Evolutionary conservation across 306 rosid genomes (phyloP), one percentile per base, ranked within the genome.

Genomic region (Herpetospermum pedunculosum): DNA sequence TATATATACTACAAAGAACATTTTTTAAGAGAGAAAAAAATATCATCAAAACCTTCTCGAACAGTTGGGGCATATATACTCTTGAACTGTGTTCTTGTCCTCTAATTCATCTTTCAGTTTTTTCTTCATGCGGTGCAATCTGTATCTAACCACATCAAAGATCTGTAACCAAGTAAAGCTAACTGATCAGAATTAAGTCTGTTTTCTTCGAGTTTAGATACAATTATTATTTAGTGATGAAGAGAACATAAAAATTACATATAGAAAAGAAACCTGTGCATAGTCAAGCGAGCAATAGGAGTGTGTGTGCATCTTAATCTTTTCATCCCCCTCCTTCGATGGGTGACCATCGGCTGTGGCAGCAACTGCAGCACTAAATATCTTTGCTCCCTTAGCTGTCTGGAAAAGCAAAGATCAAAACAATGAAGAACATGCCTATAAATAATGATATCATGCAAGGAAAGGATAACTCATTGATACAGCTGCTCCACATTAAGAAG

Each of bases 31-130:
- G 30, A 48, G 30, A 46, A 8, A n/a, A 12, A 50, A 10, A 55
- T 19, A 67, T 29, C 62, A 64, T 70, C 30, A 63, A 82, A 74
- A 93, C 98, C 98, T 91, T 89, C 84, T 93, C 64, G 83, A 81
- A 80, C 97, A 93, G 80, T 77, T 91, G 14, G 89, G 89, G 83
- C 98, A 93, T 82, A 91, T 85, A 73, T 93, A 93, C 79, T 91
- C 92, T 76, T 91, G 97, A 85, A 93, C 82, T 38, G 96, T 93
- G 81, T 93, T 91, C 83, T 89, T 93, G 92, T 93, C 90, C 81
- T 93, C 98, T 83, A 93, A 80, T 81, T 93, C 98, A 86, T 91
- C 98, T 89, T 93, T 93, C 86, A 93, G 76, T 89, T 91, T 93
- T 81, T 93, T 90, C 83, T 85, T 91, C 97, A 93, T 86, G 37